Evolutionary conservation across 1,284 basidiomycete genomes (phyloP), one percentile per base, ranked within the genome.

Genomic region (Pseudozyma sp.): DNA sequence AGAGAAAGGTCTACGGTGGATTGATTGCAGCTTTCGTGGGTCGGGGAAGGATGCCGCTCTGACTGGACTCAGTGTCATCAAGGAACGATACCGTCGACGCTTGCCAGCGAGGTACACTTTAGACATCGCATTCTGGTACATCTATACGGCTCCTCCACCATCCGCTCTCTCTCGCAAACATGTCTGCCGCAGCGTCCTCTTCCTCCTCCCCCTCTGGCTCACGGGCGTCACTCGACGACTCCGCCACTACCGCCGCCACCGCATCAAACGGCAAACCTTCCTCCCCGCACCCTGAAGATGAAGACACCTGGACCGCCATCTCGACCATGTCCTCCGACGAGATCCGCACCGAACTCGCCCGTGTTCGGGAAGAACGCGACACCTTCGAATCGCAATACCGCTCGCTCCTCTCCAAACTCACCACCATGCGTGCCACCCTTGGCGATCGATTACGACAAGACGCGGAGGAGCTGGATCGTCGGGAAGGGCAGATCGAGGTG

Each of bases 361-460:
- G 68, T 0, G 68, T 70, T 0, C 70, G 71, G 10, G 89, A 91
- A 69, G 95, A 98, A 86, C 94, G 94, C 85, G 94, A 97, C 66
- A 87, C 88, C 7, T 88, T 94, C 45, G 91, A 92, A 19, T 86
- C 89, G 19, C 94, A 98, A 84, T 97, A 99, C 85, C 89, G 90
- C 56, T 91, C 89, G 64, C 88, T 99, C 42, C 88, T 99, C 7
- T 89, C 90, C 48, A 98, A 95, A 86, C 87, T 99, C 50, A 94
- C 93, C 3, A 89, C 91, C 37, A 98, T 99, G 94, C 89, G 95
- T 14, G 92, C 90, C 31, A 93, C 93, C 5, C 88, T 99, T 30
- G 94, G 94, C 42, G 95, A 94, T 81, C 96, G 98, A 84, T 87
- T 99, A 60, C 90, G 92, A 84, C 93, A 97, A 85, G 97, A 99